phyloP scores from a whole-genome alignment of 2,329 filamentous ascomycete species.

The Fusarium graminum region DNA sequence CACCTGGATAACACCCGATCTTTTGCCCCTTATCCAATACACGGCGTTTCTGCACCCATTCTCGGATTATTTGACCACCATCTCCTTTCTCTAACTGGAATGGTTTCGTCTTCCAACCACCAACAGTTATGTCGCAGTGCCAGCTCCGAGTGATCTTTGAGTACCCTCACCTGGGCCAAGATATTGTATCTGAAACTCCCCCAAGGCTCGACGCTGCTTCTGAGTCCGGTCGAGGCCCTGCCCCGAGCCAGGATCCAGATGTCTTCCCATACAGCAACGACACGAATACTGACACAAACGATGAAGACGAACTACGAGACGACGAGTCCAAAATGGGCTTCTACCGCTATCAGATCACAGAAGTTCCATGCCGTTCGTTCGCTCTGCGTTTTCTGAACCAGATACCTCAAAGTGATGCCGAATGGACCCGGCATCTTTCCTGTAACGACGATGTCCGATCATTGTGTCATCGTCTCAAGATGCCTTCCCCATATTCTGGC shows the following conservation, averaged over 20 bases:
- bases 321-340: background rate
- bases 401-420: constrained; percentile 20
- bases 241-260: constrained; percentile 2
- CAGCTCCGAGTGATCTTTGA: constrained; percentile 16
- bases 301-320: background rate
- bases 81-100: background rate
- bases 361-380: constrained; percentile 16
- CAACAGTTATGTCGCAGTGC: background rate
- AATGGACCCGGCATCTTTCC: constrained; percentile 26
- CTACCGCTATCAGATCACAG: too few species aligned
- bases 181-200: constrained; percentile 17
- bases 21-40: background rate
- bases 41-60: background rate
- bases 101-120: background rate
- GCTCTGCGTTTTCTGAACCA: constrained; percentile 27
- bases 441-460: constrained; percentile 16
- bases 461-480: constrained; percentile 15
- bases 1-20: background rate
- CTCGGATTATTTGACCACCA: background rate
- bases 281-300: background rate
- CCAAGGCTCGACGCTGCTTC: background rate
- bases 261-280: background rate
- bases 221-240: background rate
- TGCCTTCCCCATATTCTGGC: constrained; percentile 13
- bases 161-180: constrained; percentile 1